Base-by-base conservation (phyloP, 1,284 basidiomycete species). In the Leucoagaricus sp. region DNA sequence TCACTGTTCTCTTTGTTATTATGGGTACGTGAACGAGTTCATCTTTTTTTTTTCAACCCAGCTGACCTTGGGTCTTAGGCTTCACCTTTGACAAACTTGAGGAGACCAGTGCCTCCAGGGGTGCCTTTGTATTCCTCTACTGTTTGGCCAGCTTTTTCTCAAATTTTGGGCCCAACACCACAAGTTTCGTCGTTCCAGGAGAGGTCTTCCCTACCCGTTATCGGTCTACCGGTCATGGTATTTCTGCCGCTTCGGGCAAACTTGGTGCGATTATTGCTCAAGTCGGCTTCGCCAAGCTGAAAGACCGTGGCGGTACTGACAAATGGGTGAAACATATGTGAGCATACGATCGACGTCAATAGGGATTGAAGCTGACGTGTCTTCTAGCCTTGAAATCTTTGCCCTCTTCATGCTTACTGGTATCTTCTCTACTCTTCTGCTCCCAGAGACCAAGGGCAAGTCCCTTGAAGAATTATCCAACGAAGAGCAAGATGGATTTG, bases 131-230 rank as follows among this genome's bases (percentile, higher is more conserved):
- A 49, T 85, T 89, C 75, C 77, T 91, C 31, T 92, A 90, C 74
- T 91, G 89, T 69, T 72, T 91, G 25, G 77, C 87, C 60, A 85
- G 87, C 69, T 86, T 87, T 75, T 87, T 86, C 80, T 82, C 86
- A 74, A 87, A 87, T 70, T 89, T 87, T 67, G 91, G 91, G 0
- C 87, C 91, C 50, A 94, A 93, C 73, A 84, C 85, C 0, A 94
- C 91, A 0, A 94, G 91, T 2, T 94, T 86, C 70, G 67, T 94
- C 63, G 78, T 94, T 33, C 93, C 93, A 7, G 91, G 89, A 55
- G 91, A 95, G 71, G 83, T 79, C 26, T 95, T 94, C 86, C 92
- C 93, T 1, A 94, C 93, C 2, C 85, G 92, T 45, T 93, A 93
- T 74, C 82, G 91, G 49, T 89, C 89, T 0, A 93, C 91, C 4